Evolutionary conservation across 106 monocot genomes (phyloP).

Genomic region (Xerophyta viscosa): DNA sequence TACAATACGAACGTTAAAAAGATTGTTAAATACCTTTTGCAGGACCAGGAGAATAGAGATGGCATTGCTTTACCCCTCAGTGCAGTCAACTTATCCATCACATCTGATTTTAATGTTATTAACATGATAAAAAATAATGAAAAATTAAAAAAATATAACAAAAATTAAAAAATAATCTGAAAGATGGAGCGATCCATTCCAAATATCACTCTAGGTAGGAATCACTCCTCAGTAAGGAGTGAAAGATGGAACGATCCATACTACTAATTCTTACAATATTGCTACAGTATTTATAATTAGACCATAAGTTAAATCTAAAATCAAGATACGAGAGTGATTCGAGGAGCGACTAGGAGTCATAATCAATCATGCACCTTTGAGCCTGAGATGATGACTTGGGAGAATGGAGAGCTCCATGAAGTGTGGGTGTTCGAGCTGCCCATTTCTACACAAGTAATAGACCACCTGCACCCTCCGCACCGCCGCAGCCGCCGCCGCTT

Average conservation of each 20-base stretch:
- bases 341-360: no score
- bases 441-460: slow-evolving; percentile 85
- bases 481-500: background rate
- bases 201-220: no score
- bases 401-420: slow-evolving; percentile 79
- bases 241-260: no score
- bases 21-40: slow-evolving; percentile 49
- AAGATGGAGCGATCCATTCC: no score
- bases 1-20: background rate
- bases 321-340: no score
- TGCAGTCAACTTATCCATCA: slow-evolving; percentile 50
- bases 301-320: no score
- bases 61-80: slow-evolving; percentile 78
- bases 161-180: no score
- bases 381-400: slow-evolving; percentile 54
- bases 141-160: background rate
- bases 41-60: slow-evolving; percentile 85
- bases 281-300: no score
- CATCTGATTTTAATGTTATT: slow-evolving; percentile 24
- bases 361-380: slow-evolving; percentile 67
- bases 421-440: slow-evolving; percentile 94
- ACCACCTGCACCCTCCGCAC: slow-evolving; percentile 57
- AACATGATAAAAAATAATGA: background rate
- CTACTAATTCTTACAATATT: no score
- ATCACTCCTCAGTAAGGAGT: no score